Percentiles rank a stretch among this genome's conserved stretches.
phyloP scores from a whole-genome alignment of 2,329 filamentous ascomycete genomes.

The Elsinoe ampelina region DNA sequence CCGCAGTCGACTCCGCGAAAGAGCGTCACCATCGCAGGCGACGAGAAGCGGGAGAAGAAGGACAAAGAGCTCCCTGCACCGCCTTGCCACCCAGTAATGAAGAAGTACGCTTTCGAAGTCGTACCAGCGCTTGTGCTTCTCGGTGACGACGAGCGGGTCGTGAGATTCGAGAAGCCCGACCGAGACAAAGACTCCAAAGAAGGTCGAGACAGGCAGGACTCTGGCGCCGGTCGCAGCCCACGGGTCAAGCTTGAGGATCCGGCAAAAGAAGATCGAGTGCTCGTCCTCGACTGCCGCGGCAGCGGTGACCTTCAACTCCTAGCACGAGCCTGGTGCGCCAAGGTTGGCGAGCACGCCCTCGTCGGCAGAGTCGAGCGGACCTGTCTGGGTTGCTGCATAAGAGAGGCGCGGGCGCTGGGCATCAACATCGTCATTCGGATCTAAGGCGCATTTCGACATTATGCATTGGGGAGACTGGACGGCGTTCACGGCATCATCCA shows the following conservation, averaged over 20 bases:
- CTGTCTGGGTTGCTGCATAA: slow-evolving; percentile 63
- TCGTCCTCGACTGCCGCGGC: slow-evolving; percentile 43
- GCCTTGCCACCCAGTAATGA: slow-evolving; percentile 33
- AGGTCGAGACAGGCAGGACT: slow-evolving; percentile 3
- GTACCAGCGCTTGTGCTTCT: slow-evolving; percentile 26
- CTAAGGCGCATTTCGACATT: slow-evolving; percentile 15
- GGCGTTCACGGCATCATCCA: background rate
- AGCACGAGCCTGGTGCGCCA: slow-evolving; percentile 62
- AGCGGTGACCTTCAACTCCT: slow-evolving; percentile 60
- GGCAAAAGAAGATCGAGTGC: slow-evolving; percentile 24
- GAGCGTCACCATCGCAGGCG: slow-evolving; percentile 11
- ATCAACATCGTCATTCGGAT: slow-evolving; percentile 54
- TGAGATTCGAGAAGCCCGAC: slow-evolving; percentile 13
- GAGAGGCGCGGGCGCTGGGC: slow-evolving; percentile 62
- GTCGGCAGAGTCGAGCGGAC: slow-evolving; percentile 58
- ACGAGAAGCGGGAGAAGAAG: slow-evolving; percentile 13
- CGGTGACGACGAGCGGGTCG: slow-evolving; percentile 2
- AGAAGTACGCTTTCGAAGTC: slow-evolving; percentile 29
- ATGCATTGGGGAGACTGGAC: background rate
- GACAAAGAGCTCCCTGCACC: slow-evolving; percentile 23
- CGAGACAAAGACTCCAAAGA: background rate
- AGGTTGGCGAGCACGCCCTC: slow-evolving; percentile 64
- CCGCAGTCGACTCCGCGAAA: slow-evolving; percentile 15
- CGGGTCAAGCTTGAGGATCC: slow-evolving; percentile 14
- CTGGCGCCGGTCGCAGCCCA: slow-evolving; percentile 2